Evolutionary conservation across 257 asterid species (phyloP), one percentile per base, ranked within the genome.

Genomic region (Solanum tarapatanum): DNA sequence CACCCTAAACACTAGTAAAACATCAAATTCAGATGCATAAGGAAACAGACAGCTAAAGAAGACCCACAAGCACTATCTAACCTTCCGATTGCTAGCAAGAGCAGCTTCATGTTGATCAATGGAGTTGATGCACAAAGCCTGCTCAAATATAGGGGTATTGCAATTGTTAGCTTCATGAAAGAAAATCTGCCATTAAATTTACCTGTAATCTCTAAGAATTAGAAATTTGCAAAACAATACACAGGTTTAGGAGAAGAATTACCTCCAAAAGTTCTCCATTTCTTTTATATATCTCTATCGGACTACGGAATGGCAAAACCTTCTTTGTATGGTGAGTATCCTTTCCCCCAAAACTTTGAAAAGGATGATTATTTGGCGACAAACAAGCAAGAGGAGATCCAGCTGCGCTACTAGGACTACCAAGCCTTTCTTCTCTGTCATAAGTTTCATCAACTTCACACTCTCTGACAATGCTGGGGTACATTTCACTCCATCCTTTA

Each of bases 211-310:
- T 17, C 43, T 82, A 48, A 82, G 69, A 82, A 48, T 30, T 28
- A 82, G 3, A 82, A 48, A 82, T 19, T 37, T 82, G 30, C 85
- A 82, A 80, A 19, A 26, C 69, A 48, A 28, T 28, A 88, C 84
- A 69, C 37, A 85, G 51, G 88, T 43, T 88, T 77, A 87, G 74
- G 87, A 41, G 82, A 90, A 88, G 85, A 87, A 82, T 35, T 90
- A 93, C 99, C 98, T 97, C 99, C 87, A 97, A 89, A 85, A 95
- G 99, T 90, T 97, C 99, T 64, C 99, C 99, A 87, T 92, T 93
- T 92, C 97, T 94, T 91, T 90, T 95, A 89, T 90, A 90, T 89
- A 95, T 90, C 90, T 95, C 99, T 90, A 87, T 92, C 68, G 99
- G 96, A 89, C 87, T 92, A 87, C 90, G 90, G 85, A 95, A 97